Evolutionary conservation across 2,329 filamentous ascomycete species (phyloP).

Genomic region (Fonsecaea nubica): DNA sequence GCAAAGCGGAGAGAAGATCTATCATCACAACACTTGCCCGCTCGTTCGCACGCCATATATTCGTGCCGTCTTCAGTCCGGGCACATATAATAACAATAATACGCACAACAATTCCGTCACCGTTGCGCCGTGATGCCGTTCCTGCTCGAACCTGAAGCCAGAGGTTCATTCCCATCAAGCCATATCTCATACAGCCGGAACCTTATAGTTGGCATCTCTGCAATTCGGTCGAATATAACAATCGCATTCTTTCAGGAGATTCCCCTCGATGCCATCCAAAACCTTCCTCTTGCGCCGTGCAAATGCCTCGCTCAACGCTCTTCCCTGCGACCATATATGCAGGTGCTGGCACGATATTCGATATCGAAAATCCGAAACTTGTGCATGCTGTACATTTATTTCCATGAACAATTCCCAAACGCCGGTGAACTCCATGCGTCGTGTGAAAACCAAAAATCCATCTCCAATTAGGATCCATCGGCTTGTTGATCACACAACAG

Average conservation of each 20-base stretch:
- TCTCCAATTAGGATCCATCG: background rate
- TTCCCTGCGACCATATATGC: background rate
- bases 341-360: background rate
- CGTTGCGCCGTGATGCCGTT: no score
- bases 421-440: constrained; percentile 1
- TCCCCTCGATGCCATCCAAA: background rate
- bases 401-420: background rate
- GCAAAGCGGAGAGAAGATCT: background rate
- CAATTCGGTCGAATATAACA: background rate
- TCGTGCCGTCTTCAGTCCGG: no score
- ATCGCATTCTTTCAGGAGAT: background rate
- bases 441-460: background rate
- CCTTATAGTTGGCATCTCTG: background rate
- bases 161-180: background rate
- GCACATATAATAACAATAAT: no score
- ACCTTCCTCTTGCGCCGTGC: background rate
- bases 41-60: no score
- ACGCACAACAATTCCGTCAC: no score
- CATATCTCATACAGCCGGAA: background rate
- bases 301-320: constrained; percentile 7
- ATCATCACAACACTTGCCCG: background rate
- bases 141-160: no score
- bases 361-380: background rate
- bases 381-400: constrained; percentile 2
- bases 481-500: background rate